A percentile compares a stretch with the other conserved stretches of the same genome.
Conservation (phyloP, 2,329 filamentous ascomycete genomes). For the Fusarium musae region DNA sequence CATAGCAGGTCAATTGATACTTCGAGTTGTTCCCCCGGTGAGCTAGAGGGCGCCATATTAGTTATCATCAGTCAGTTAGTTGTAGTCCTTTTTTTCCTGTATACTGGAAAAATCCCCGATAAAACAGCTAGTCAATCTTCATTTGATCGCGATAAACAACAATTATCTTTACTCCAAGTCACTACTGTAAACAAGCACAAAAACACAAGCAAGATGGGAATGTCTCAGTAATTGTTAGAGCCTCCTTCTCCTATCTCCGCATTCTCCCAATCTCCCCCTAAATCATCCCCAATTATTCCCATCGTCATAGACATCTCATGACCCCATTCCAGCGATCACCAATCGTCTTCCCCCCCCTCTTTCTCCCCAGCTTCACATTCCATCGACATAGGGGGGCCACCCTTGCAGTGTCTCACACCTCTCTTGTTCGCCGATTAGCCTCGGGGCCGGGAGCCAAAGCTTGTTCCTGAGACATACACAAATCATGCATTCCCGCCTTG, state of each 20-base stretch:
- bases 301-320: neutral
- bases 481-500: neutral
- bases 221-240: neutral
- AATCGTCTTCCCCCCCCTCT: neutral
- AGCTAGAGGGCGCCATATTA: no score
- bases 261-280: neutral
- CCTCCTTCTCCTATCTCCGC: neutral
- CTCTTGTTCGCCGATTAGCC: neutral
- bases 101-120: rapidly evolving
- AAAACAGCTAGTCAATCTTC: rapidly evolving
- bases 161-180: no score
- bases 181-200: no score
- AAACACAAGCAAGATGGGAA: rapidly evolving
- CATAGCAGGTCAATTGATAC: no score
- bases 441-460: neutral
- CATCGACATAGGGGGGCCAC: neutral
- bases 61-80: rapidly evolving
- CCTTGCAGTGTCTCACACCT: conserved; percentile 4
- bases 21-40: neutral
- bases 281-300: neutral
- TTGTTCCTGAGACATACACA: neutral
- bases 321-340: neutral
- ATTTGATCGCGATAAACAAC: neutral
- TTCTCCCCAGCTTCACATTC: neutral
- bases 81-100: rapidly evolving